Conservation (phyloP, 129 eudicot genomes). For the Helianthus tuberosus region DNA sequence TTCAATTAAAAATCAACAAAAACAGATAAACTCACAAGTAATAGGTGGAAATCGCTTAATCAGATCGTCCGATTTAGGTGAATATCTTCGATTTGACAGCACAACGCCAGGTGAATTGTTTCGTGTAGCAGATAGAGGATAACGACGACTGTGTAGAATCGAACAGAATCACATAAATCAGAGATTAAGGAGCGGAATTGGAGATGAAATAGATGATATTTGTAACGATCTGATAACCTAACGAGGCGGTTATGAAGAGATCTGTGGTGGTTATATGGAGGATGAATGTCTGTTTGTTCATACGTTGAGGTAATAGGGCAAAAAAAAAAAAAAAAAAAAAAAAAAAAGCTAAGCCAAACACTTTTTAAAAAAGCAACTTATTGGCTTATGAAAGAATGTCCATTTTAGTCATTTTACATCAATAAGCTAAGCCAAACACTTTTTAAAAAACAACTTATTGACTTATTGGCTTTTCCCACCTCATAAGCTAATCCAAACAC, state of each 20-base stretch:
- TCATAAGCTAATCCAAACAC: too few relatives aligned
- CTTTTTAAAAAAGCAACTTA: too few relatives aligned
- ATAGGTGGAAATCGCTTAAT: slow-evolving; percentile 22
- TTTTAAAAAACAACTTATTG: too few relatives aligned
- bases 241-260: slow-evolving; percentile 21
- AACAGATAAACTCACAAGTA: slow-evolving; percentile 25
- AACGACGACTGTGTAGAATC: slow-evolving; percentile 21
- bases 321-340: too few relatives aligned
- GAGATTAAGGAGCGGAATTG: slow-evolving; percentile 2
- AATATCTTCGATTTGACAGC: slow-evolving; percentile 16
- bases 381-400: too few relatives aligned
- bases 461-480: too few relatives aligned
- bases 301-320: slow-evolving; percentile 32
- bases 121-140: slow-evolving; percentile 30
- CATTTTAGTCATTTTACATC: too few relatives aligned
- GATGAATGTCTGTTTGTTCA: slow-evolving; percentile 3
- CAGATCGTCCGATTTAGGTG: slow-evolving; percentile 15
- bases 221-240: slow-evolving; percentile 14
- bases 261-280: slow-evolving; percentile 23
- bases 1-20: slow-evolving; percentile 19
- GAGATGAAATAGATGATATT: slow-evolving; percentile 8
- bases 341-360: too few relatives aligned
- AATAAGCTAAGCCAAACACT: too few relatives aligned
- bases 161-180: slow-evolving; percentile 12
- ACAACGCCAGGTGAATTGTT: slow-evolving; percentile 19